Evolutionary conservation across 768 basidiomycete genomes (phyloP).

Genomic region (Kockovaella imperatae): DNA sequence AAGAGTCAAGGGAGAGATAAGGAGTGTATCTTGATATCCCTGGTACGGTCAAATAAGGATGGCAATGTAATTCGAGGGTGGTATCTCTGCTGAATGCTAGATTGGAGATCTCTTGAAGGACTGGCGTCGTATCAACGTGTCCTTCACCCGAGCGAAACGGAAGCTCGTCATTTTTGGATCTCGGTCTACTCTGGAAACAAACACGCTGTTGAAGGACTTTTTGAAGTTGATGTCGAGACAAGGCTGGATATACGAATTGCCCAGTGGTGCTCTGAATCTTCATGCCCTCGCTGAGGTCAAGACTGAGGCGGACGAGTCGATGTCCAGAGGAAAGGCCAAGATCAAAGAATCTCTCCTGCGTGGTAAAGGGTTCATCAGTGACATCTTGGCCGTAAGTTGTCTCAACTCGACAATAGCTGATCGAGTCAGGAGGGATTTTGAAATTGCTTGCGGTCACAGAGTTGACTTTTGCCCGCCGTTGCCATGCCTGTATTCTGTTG

Average conservation of each 20-base stretch:
- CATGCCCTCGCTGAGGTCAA: constrained; percentile 44
- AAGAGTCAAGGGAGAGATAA: constrained; percentile 92
- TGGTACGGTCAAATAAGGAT: constrained; percentile 77
- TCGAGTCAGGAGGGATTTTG: too few relatives aligned
- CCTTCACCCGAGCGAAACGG: constrained; percentile 82
- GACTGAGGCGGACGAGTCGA: background rate
- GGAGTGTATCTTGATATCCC: constrained; percentile 83
- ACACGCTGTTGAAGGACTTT: constrained; percentile 60
- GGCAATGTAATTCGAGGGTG: constrained; percentile 57
- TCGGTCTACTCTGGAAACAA: constrained; percentile 56
- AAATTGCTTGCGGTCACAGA: too few relatives aligned
- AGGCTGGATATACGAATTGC: constrained; percentile 64
- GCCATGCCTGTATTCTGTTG: too few relatives aligned
- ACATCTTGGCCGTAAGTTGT: constrained; percentile 18
- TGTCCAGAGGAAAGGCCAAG: constrained; percentile 4
- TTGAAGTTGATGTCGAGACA: constrained; percentile 64
- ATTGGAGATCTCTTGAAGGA: constrained; percentile 88
- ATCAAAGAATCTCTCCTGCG: constrained; percentile 14
- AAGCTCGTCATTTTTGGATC: constrained; percentile 91
- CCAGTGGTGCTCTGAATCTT: constrained; percentile 51
- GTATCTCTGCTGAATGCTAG: constrained; percentile 47
- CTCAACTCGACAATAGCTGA: too few relatives aligned
- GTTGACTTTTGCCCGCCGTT: too few relatives aligned
- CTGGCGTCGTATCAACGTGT: constrained; percentile 94
- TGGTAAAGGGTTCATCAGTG: constrained; percentile 18